Evolutionary conservation across 495 filamentous ascomycete species (phyloP), one percentile per base, ranked within the genome.

Genomic region (Hypoxylon rickii): DNA sequence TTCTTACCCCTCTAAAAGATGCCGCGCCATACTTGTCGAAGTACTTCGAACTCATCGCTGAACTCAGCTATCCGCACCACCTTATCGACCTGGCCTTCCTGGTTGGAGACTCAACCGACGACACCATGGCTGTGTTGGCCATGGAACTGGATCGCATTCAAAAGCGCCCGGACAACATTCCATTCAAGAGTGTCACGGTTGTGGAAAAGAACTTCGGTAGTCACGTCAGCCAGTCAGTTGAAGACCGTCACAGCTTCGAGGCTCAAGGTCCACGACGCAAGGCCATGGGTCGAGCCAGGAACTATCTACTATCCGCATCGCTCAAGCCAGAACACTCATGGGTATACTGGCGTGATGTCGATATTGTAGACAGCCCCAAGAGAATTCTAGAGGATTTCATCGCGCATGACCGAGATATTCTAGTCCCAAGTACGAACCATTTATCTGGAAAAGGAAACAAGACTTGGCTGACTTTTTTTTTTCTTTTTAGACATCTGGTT

Each of bases 341-440:
- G 94, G 95, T 98, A 18, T 97, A 97, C 71, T 98, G 94, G 94
- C 85, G 95, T 49, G 94, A 98, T 68, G 91, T 96, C 21, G 94
- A 98, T 73, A 97, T 98, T 63, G 81, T 86, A 19, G 94, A 98
- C 59, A 95, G 89, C 69, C 91, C 95, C 4, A 77, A 78, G 31
- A 86, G 81, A 55, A 96, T 98, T 48, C 75, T 98, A 16, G 90
- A 98, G 77, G 93, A 98, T 66, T 95, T 97, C 65, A 89, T 94
- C 48, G 89, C 91, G 34, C 94, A 97, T 64, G 88, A 97, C 69
- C 83, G 82, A 67, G 94, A 98, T 71, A 84, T 98, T 58, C 74
- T 98, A 38, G 95, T 97, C 61, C 94, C 94, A 0, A 98, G 92
- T 97, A 89, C 66, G 89, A 62, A 51, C 16, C 51, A 38, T 20